These are phyloP conservation scores for Gastrodia elata DNA, from an alignment of 106 monocot genomes.

Conservation along the genomic window DNA sequence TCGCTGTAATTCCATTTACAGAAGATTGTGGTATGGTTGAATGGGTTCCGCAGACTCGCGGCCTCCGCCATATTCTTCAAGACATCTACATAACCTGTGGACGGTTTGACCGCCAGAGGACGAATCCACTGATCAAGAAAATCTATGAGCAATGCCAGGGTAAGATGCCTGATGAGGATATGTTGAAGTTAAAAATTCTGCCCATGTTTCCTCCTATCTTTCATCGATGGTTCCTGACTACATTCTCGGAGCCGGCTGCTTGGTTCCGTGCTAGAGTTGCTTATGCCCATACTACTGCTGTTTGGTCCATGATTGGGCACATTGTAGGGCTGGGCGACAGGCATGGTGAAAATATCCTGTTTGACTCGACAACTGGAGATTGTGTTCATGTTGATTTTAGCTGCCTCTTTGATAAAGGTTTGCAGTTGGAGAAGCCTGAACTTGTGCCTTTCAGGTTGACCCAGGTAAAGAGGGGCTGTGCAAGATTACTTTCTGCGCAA, in stretches of 20 bases:
- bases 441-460: conserved; percentile 96
- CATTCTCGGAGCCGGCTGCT: conserved; percentile 95
- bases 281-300: conserved; percentile 93
- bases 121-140: conserved; percentile 76
- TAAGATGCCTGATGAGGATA: conserved; percentile 87
- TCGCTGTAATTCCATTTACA: conserved; percentile 90
- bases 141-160: conserved; percentile 81
- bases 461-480: conserved; percentile 41
- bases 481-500: neutral
- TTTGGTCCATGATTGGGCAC: conserved; percentile 99
- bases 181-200: conserved; percentile 78
- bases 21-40: conserved; percentile 99
- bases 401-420: conserved; percentile 93
- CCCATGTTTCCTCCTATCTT: conserved; percentile 97
- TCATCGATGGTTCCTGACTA: conserved; percentile 86
- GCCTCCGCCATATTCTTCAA: conserved; percentile 91
- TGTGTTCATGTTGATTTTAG: conserved; percentile 98
- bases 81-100: conserved; percentile 87
- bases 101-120: conserved; percentile 80
- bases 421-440: conserved; percentile 93
- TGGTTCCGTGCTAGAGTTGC: conserved; percentile 89
- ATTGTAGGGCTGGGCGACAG: conserved; percentile 97
- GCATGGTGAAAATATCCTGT: conserved; percentile 96
- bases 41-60: conserved; percentile 95
- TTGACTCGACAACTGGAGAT: conserved; percentile 92